Conservation (phyloP, 140 eudicot genomes). For the Flaveria floridana region DNA sequence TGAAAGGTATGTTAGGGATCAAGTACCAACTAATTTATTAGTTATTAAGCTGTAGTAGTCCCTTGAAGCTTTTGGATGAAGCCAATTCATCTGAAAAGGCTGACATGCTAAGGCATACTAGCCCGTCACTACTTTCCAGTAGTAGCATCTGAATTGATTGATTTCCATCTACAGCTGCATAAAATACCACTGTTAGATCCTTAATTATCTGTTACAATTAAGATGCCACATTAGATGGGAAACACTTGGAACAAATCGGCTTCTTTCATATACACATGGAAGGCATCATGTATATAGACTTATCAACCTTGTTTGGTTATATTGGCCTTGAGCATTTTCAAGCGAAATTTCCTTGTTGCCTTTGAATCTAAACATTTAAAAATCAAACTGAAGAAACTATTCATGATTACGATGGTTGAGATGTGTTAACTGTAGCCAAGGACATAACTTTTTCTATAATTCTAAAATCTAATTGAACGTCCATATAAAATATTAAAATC, state of each 20-base stretch:
- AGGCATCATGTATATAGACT: background rate
- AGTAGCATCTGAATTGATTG: background rate
- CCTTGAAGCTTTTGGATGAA: background rate
- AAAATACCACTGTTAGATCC: background rate
- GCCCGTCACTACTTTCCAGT: background rate
- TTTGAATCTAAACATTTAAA: background rate
- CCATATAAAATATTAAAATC: background rate
- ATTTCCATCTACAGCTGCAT: background rate
- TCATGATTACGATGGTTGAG: background rate
- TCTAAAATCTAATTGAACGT: background rate
- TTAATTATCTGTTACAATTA: background rate
- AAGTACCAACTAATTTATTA: too few species aligned
- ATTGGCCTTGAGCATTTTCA: background rate
- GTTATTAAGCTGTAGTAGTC: too few species aligned
- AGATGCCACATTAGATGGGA: background rate
- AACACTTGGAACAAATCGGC: background rate
- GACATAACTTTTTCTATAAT: background rate
- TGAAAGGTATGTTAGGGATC: conserved; percentile 57
- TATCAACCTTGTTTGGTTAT: background rate
- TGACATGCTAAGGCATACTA: background rate
- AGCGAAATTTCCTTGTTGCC: background rate
- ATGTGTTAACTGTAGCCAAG: background rate
- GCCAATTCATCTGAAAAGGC: background rate
- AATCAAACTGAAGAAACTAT: background rate
- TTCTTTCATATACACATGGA: background rate